A percentile compares a stretch with the other conserved stretches of the same genome.
Evolutionary conservation across 2,329 filamentous ascomycete species (phyloP).

Genomic region (Cladorrhinum sp.): DNA sequence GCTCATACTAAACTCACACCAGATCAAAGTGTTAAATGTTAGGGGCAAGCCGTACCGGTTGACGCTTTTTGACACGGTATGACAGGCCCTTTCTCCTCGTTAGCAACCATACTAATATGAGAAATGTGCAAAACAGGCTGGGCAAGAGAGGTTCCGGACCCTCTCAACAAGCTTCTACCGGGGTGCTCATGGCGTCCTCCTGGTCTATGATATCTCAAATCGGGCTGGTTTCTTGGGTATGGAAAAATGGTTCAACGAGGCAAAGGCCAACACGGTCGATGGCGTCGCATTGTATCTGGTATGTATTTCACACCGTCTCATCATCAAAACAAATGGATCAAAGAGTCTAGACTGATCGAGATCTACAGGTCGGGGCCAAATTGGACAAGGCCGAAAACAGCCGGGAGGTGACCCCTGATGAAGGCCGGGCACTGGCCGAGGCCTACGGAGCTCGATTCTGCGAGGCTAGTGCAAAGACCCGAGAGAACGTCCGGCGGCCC

Average conservation of each 20-base stretch:
- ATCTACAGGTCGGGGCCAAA: slow-evolving; percentile 46
- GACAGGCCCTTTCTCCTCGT: slow-evolving; percentile 12
- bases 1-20: background rate
- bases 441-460: slow-evolving; percentile 48
- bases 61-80: slow-evolving; percentile 51
- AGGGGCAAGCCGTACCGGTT: slow-evolving; percentile 50
- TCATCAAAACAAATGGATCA: background rate
- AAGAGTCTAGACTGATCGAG: background rate
- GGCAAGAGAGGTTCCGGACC: slow-evolving; percentile 49
- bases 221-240: slow-evolving; percentile 50
- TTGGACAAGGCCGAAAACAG: slow-evolving; percentile 43
- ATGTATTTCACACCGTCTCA: slow-evolving; percentile 16
- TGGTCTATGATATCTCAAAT: slow-evolving; percentile 49
- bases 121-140: slow-evolving; percentile 33
- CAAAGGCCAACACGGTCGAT: slow-evolving; percentile 46
- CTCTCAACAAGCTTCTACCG: slow-evolving; percentile 51
- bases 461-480: slow-evolving; percentile 53
- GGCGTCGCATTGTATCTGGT: slow-evolving; percentile 50
- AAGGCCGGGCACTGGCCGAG: slow-evolving; percentile 46
- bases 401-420: slow-evolving; percentile 45
- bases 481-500: slow-evolving; percentile 48
- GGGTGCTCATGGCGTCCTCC: slow-evolving; percentile 47
- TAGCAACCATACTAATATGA: background rate
- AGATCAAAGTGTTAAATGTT: slow-evolving; percentile 53
- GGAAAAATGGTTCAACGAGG: slow-evolving; percentile 55